phyloP scores from a whole-genome alignment of 2,329 filamentous ascomycete genomes.

The Xylaria sp. region DNA sequence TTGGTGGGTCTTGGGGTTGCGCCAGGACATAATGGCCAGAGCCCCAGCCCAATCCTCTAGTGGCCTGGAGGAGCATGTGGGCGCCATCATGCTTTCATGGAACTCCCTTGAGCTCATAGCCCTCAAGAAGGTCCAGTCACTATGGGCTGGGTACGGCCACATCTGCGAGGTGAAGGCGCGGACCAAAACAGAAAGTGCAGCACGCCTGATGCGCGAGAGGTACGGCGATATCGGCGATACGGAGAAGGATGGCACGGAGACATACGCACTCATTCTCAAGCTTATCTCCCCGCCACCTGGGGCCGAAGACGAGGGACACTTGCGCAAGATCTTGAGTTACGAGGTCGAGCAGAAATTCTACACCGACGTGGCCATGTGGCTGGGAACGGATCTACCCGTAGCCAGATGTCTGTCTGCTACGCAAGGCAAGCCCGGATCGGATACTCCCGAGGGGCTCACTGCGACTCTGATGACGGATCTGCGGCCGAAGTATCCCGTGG shows the following conservation, averaged over 20 bases:
- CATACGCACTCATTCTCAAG: slow-evolving; percentile 60
- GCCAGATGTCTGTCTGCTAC: slow-evolving; percentile 34
- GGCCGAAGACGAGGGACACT: slow-evolving; percentile 63
- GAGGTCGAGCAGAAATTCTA: slow-evolving; percentile 73
- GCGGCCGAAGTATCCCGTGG: slow-evolving; percentile 57
- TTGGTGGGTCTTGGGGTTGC: slow-evolving; percentile 2
- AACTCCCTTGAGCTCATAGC: slow-evolving; percentile 49
- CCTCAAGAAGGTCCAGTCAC: slow-evolving; percentile 47
- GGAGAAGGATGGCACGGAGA: slow-evolving; percentile 27
- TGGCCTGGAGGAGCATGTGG: slow-evolving; percentile 42
- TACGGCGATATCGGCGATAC: slow-evolving; percentile 17
- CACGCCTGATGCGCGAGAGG: slow-evolving; percentile 16
- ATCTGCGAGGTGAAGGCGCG: slow-evolving; percentile 61
- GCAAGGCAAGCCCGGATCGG: slow-evolving; percentile 32
- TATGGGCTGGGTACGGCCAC: slow-evolving; percentile 60
- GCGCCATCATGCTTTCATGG: slow-evolving; percentile 48
- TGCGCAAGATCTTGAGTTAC: slow-evolving; percentile 71
- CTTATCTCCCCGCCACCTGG: slow-evolving; percentile 59
- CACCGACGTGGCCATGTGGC: slow-evolving; percentile 55
- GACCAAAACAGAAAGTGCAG: slow-evolving; percentile 35
- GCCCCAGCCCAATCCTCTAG: slow-evolving; percentile 8
- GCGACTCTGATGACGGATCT: slow-evolving; percentile 66
- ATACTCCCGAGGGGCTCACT: slow-evolving; percentile 46
- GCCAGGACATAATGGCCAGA: not conserved
- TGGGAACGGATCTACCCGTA: slow-evolving; percentile 44